Conservation (phyloP, 768 basidiomycete species). For the Psilocybe sp. region DNA sequence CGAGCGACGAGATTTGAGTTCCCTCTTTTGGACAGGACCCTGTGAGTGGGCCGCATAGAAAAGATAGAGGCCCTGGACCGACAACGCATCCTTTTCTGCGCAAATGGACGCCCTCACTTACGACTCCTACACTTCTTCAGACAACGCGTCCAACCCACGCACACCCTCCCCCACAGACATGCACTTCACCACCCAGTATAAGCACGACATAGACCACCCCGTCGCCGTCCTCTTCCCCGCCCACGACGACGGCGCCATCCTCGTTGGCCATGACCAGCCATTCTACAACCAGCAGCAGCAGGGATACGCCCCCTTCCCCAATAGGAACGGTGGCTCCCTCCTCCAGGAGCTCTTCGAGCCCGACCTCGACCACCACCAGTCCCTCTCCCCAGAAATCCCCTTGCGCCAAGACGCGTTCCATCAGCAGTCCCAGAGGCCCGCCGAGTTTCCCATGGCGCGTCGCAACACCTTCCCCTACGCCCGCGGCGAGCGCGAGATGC, state of each 20-base stretch:
- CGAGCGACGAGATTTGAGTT: conserved; percentile 5
- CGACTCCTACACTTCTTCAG: conserved; percentile 63
- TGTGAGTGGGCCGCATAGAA: no score
- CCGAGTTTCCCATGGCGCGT: conserved; percentile 51
- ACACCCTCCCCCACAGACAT: conserved; percentile 63
- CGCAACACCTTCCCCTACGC: conserved; percentile 78
- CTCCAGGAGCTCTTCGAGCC: conserved; percentile 73
- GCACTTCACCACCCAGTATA: conserved; percentile 24
- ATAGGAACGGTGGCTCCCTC: conserved; percentile 47
- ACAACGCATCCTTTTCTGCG: no score
- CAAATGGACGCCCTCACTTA: conserved; percentile 48
- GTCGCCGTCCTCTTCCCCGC: conserved; percentile 51
- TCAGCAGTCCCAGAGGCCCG: conserved; percentile 24
- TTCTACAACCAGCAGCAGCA: conserved; percentile 29
- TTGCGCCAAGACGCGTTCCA: conserved; percentile 21
- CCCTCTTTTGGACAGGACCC: no score
- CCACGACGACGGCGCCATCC: conserved; percentile 39
- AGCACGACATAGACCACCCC: conserved; percentile 36
- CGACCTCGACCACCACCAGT: conserved; percentile 26
- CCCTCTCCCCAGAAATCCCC: conserved; percentile 25
- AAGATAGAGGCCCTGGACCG: no score
- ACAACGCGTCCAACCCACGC: conserved; percentile 67
- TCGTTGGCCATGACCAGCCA: conserved; percentile 31
- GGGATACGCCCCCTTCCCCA: conserved; percentile 25
- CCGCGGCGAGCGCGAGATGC: conserved; percentile 60